Percentiles rank a stretch among this genome's conserved stretches.
These are phyloP conservation scores for Penicillium angulare DNA, from an alignment of 495 filamentous ascomycete genomes.

Conservation along the genomic window DNA sequence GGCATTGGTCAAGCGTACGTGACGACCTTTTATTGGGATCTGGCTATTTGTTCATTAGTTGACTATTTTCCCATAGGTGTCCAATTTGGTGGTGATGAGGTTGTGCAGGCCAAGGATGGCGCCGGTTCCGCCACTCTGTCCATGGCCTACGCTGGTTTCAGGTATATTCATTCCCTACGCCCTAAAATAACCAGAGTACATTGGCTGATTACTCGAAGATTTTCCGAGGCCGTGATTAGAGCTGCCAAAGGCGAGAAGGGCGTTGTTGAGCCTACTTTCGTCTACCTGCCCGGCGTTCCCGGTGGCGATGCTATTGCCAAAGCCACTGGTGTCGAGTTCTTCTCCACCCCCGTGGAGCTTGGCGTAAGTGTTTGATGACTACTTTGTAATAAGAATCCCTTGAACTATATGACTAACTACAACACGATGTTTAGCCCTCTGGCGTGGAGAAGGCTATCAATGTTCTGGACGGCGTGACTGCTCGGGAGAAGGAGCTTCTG, in stretches of 20 bases:
- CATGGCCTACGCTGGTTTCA: constrained; percentile 96
- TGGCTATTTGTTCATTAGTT: neutral
- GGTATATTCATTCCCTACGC: constrained; percentile 49
- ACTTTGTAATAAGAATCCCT: no score
- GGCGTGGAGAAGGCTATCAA: constrained; percentile 83
- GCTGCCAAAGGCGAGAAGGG: constrained; percentile 83
- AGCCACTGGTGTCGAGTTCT: constrained; percentile 84
- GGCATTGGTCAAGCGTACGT: constrained; percentile 78
- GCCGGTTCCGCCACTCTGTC: constrained; percentile 92
- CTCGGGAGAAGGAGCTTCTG: constrained; percentile 84
- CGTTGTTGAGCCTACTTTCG: constrained; percentile 88
- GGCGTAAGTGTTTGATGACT: constrained; percentile 68
- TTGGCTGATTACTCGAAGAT: constrained; percentile 53
- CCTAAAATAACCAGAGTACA: neutral
- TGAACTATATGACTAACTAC: no score
- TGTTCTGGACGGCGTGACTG: constrained; percentile 68
- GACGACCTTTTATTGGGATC: neutral
- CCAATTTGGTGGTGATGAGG: constrained; percentile 98
- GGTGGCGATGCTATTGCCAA: constrained; percentile 84
- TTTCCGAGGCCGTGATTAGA: constrained; percentile 90
- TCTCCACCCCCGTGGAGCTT: constrained; percentile 92
- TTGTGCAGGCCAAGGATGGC: constrained; percentile 97
- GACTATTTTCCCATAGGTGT: constrained; percentile 57
- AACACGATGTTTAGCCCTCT: no score
- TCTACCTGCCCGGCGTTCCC: constrained; percentile 86